phyloP scores from a whole-genome alignment of 768 basidiomycete genomes.

The Porpolomopsis calyptriformis region DNA sequence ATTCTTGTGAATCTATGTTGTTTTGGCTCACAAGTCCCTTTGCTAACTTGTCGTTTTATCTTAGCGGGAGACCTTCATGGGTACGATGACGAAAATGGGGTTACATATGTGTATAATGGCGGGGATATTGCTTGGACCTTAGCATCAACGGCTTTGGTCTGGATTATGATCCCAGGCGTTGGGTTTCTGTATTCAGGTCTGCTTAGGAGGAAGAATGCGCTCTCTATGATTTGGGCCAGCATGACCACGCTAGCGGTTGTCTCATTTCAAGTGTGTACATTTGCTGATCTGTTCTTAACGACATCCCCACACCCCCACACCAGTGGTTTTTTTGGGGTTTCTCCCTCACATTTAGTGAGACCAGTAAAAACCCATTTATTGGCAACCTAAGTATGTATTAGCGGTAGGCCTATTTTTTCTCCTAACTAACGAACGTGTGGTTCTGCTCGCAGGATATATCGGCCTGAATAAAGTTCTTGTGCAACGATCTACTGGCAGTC shows the following conservation, averaged over 20 bases:
- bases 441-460: constrained; percentile 52
- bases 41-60: neutral
- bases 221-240: constrained; percentile 78
- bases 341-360: constrained; percentile 83
- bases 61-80: constrained; percentile 1
- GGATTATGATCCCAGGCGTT: constrained; percentile 77
- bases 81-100: neutral
- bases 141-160: constrained; percentile 69
- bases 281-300: neutral
- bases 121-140: constrained; percentile 52
- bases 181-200: constrained; percentile 89
- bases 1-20: constrained; percentile 16
- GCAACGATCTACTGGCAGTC: constrained; percentile 62
- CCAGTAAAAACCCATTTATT: constrained; percentile 62
- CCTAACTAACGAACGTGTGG: constrained; percentile 1
- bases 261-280: constrained; percentile 65
- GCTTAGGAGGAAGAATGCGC: constrained; percentile 84
- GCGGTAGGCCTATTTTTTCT: neutral
- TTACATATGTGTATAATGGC: constrained; percentile 28
- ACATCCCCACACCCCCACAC: neutral
- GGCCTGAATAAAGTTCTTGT: constrained; percentile 69
- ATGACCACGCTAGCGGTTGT: constrained; percentile 72
- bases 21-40: neutral
- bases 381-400: constrained; percentile 62
- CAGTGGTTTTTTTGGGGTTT: constrained; percentile 99